Conservation (phyloP, 1,284 basidiomycete species). For the Puccinia hordei region DNA sequence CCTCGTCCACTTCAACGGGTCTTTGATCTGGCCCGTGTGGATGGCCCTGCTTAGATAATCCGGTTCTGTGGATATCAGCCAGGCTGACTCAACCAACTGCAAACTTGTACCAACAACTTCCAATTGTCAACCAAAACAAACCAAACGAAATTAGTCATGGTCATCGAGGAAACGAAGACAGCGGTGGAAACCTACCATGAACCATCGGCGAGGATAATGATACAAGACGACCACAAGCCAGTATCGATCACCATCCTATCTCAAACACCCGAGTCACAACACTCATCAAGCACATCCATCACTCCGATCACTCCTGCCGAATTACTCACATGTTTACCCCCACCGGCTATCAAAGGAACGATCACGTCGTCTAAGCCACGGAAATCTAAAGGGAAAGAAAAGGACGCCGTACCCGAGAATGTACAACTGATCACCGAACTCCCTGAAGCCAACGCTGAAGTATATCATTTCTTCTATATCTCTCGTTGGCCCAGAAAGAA, state of each 20-base stretch:
- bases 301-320: constrained; percentile 11
- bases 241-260: constrained; percentile 12
- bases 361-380: not conserved
- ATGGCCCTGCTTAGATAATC: too few relatives aligned
- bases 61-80: too few relatives aligned
- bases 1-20: too few relatives aligned
- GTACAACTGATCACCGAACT: constrained; percentile 31
- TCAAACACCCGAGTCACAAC: constrained; percentile 1
- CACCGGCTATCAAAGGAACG: not conserved
- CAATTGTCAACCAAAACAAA: too few relatives aligned
- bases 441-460: constrained; percentile 21
- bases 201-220: too few relatives aligned
- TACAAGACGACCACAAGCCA: not conserved
- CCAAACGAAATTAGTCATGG: too few relatives aligned
- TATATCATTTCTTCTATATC: not conserved
- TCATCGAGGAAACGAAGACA: too few relatives aligned
- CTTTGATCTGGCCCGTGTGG: too few relatives aligned
- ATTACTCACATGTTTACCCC: not conserved
- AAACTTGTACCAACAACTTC: too few relatives aligned
- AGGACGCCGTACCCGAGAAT: constrained; percentile 1
- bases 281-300: constrained; percentile 5
- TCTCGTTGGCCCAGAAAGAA: not conserved
- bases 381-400: constrained; percentile 29
- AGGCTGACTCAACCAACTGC: too few relatives aligned
- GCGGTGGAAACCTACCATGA: too few relatives aligned